phyloP scores from a whole-genome alignment of 805 yeast genomes.

The Cyberlindnera veronae region DNA sequence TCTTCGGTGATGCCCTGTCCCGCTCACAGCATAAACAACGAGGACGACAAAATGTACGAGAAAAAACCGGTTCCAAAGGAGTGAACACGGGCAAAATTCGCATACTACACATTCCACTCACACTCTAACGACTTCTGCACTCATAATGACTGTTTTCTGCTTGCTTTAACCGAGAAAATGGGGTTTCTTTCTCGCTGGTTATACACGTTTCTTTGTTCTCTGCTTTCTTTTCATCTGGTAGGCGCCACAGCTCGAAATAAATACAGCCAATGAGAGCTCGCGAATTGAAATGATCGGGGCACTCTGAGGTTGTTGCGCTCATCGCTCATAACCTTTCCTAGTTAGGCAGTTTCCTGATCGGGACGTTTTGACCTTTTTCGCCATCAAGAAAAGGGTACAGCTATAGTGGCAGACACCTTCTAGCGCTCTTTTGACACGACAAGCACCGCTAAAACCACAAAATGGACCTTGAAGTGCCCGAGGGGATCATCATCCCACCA shows the following conservation, averaged over 20 bases:
- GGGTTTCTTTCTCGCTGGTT: neutral
- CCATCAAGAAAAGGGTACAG: neutral
- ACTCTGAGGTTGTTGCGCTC: neutral
- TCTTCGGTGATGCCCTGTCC: slow-evolving; percentile 43
- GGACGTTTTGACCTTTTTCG: neutral
- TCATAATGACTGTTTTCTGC: slow-evolving; percentile 2
- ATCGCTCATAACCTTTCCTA: neutral
- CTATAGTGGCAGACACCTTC: neutral
- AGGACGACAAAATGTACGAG: slow-evolving; percentile 32
- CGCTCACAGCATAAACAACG: slow-evolving; percentile 39
- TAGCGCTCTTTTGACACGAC: neutral
- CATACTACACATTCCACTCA: slow-evolving; percentile 1
- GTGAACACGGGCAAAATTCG: slow-evolving; percentile 1
- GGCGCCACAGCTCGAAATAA: no score
- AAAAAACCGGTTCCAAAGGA: slow-evolving; percentile 4
- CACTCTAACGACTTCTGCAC: slow-evolving; percentile 2
- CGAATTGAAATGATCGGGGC: slow-evolving; percentile 5
- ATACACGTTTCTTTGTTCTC: neutral
- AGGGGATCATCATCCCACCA: slow-evolving; percentile 51
- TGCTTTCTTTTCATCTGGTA: no score
- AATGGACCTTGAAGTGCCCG: slow-evolving; percentile 32
- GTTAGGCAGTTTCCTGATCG: neutral
- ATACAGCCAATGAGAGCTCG: slow-evolving; percentile 12
- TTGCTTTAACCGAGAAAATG: neutral
- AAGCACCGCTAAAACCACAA: neutral